Evolutionary conservation across 2,329 filamentous ascomycete genomes (phyloP).

Genomic region (Huntiella omanensis): DNA sequence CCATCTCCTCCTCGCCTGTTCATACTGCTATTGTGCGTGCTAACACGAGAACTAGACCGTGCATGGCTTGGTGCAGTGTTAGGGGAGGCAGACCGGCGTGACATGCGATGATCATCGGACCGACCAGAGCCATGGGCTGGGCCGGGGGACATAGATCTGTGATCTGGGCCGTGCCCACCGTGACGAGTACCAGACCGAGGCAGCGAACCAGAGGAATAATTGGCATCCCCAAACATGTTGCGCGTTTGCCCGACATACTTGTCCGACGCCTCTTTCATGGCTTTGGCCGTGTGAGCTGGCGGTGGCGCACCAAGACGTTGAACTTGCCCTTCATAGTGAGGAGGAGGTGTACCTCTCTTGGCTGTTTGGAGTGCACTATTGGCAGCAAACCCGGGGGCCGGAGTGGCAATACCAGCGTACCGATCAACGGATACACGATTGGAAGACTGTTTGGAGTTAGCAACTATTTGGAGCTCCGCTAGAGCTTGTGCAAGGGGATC

Average conservation of each 20-base stretch:
- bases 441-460: slow-evolving; percentile 51
- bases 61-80: slow-evolving; percentile 3
- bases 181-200: slow-evolving; percentile 31
- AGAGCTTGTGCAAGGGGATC: slow-evolving; percentile 88
- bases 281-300: slow-evolving; percentile 76
- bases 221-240: slow-evolving; percentile 44
- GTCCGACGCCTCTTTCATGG: slow-evolving; percentile 89
- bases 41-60: slow-evolving; percentile 8
- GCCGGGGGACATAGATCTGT: slow-evolving; percentile 47
- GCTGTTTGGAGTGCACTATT: slow-evolving; percentile 31
- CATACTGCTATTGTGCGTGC: slow-evolving; percentile 20
- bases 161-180: slow-evolving; percentile 38
- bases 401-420: slow-evolving; percentile 83
- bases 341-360: slow-evolving; percentile 61
- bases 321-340: slow-evolving; percentile 63
- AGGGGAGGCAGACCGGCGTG: slow-evolving; percentile 8
- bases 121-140: slow-evolving; percentile 24
- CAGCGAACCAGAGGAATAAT: slow-evolving; percentile 9
- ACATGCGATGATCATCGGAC: slow-evolving; percentile 4
- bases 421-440: slow-evolving; percentile 84
- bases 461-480: slow-evolving; percentile 75
- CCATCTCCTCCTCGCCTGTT: slow-evolving; percentile 30
- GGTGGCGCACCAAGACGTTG: slow-evolving; percentile 74
- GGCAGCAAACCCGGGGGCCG: slow-evolving; percentile 33
- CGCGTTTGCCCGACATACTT: slow-evolving; percentile 72